A percentile compares a stretch with the other conserved stretches of the same genome.
phyloP scores from a whole-genome alignment of 805 yeast genomes.

The Priceomyces castillae region DNA sequence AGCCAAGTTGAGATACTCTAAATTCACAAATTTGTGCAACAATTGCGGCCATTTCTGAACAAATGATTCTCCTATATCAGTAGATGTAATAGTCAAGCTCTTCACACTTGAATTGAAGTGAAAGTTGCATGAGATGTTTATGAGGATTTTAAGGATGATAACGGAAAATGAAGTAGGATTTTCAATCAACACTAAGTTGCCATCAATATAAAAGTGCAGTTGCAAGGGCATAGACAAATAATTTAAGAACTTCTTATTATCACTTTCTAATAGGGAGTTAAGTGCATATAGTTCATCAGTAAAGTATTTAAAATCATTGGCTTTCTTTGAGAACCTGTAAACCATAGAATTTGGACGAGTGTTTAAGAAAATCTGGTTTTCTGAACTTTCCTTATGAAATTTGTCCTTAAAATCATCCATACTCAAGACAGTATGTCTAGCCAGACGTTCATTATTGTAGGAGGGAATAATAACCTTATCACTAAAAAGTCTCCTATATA shows the following conservation, averaged over 20 bases:
- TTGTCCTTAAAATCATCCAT: constrained; percentile 12
- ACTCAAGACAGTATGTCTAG: constrained; percentile 13
- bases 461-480: constrained; percentile 16
- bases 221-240: constrained; percentile 18
- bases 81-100: constrained; percentile 24
- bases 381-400: constrained; percentile 6
- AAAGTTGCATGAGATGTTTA: constrained; percentile 16
- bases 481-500: constrained; percentile 19
- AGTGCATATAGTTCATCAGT: constrained; percentile 19
- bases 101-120: constrained; percentile 11
- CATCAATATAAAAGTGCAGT: constrained; percentile 25
- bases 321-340: constrained; percentile 19
- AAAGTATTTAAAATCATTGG: constrained; percentile 22
- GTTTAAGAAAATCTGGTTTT: constrained; percentile 9
- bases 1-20: constrained; percentile 21
- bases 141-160: constrained; percentile 26
- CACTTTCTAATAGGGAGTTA: constrained; percentile 15
- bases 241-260: constrained; percentile 9
- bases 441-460: background rate
- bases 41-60: constrained; percentile 31
- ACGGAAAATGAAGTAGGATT: constrained; percentile 32
- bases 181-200: constrained; percentile 24
- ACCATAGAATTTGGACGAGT: constrained; percentile 21
- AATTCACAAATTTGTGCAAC: constrained; percentile 21
- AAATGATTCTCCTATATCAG: constrained; percentile 34